phyloP scores from a whole-genome alignment of 179 eudicot species.

The Beta corolliflora region DNA sequence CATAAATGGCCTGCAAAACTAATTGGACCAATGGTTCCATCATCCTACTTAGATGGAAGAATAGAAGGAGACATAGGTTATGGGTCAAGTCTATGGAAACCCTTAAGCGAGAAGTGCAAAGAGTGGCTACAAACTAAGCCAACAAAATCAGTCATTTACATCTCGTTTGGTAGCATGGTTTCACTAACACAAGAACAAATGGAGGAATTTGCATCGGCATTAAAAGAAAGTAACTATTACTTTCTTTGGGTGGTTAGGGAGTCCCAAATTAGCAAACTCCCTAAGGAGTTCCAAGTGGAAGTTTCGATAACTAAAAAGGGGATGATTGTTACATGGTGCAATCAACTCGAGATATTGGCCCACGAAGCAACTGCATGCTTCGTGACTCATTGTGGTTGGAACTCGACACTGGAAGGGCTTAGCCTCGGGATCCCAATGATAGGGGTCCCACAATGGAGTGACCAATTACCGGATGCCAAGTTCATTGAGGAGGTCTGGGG shows the following conservation, averaged over 20 bases:
- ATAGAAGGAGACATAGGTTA: constrained; percentile 45
- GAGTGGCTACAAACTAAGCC: constrained; percentile 48
- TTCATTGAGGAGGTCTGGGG: constrained; percentile 54
- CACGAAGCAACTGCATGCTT: constrained; percentile 47
- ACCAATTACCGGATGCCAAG: constrained; percentile 54
- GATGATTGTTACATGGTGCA: constrained; percentile 50
- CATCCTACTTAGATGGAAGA: constrained; percentile 43
- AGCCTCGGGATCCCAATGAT: constrained; percentile 54
- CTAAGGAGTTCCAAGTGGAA: constrained; percentile 32
- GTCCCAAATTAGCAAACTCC: constrained; percentile 34
- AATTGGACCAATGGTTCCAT: constrained; percentile 62
- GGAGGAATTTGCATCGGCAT: constrained; percentile 37
- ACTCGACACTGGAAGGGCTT: constrained; percentile 56
- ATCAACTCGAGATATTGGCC: constrained; percentile 49
- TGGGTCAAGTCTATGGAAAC: constrained; percentile 57
- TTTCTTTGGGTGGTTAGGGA: constrained; percentile 52
- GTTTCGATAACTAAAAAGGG: constrained; percentile 24
- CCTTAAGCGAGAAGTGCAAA: constrained; percentile 32
- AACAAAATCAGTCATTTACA: constrained; percentile 38
- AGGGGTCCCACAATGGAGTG: constrained; percentile 55
- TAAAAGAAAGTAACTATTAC: constrained; percentile 26
- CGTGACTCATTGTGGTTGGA: constrained; percentile 63
- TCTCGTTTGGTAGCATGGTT: constrained; percentile 57
- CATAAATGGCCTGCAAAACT: constrained; percentile 50
- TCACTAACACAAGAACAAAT: constrained; percentile 39